Percentiles rank a stretch among this genome's conserved stretches.
Evolutionary conservation across 768 basidiomycete genomes (phyloP).

Genomic region (Collybiopsis confluens): DNA sequence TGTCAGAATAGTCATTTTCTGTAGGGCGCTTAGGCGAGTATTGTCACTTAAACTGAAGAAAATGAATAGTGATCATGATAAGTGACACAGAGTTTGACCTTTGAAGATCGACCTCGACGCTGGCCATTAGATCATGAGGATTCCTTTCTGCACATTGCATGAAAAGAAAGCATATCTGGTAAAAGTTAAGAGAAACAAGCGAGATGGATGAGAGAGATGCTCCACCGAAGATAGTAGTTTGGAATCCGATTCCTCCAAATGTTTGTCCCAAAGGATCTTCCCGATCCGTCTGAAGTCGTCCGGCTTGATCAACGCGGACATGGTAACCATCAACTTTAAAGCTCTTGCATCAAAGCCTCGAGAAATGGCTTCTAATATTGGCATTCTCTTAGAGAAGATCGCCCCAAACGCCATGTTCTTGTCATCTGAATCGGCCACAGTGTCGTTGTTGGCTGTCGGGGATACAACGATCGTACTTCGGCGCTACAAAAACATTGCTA

Average conservation of each 20-base stretch:
- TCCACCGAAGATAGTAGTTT: conserved; percentile 48
- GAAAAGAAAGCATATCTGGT: conserved; percentile 56
- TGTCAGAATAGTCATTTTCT: conserved; percentile 50
- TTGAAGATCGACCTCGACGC: conserved; percentile 51
- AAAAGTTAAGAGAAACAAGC: neutral
- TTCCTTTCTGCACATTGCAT: conserved; percentile 73
- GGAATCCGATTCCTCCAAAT: conserved; percentile 39
- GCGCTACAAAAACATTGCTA: conserved; percentile 27
- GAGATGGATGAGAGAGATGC: conserved; percentile 1
- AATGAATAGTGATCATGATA: neutral
- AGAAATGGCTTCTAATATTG: conserved; percentile 38
- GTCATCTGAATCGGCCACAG: neutral
- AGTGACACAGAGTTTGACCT: conserved; percentile 32
- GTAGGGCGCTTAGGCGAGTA: conserved; percentile 48
- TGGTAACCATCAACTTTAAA: conserved; percentile 58
- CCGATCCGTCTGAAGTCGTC: conserved; percentile 51
- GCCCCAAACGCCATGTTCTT: conserved; percentile 27
- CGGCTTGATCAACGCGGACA: conserved; percentile 48
- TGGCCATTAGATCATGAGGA: conserved; percentile 39
- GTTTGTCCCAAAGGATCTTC: conserved; percentile 54
- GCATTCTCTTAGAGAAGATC: conserved; percentile 30
- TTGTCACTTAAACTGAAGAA: conserved; percentile 40
- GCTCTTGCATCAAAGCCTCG: conserved; percentile 43
- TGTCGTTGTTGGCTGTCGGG: conserved; percentile 7
- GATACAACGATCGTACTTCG: conserved; percentile 39